A percentile compares a stretch with the other conserved stretches of the same genome.
Evolutionary conservation across 2,329 filamentous ascomycete species (phyloP).

Genomic region (Chaetomiaceae sp.): DNA sequence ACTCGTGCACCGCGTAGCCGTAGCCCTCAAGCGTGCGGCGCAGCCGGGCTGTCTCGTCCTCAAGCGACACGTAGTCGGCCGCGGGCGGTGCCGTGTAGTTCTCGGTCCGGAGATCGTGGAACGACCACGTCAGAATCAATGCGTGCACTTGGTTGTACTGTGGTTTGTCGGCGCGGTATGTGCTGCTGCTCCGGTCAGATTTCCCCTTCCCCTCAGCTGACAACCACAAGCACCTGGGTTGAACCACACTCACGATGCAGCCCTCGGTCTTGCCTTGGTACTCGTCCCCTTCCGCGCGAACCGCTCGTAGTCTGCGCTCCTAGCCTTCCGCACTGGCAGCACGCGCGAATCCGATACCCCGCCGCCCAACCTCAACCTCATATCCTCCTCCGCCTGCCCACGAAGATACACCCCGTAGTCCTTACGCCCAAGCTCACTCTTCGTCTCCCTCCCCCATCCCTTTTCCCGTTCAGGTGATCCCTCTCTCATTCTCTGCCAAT

Average conservation of each 20-base stretch:
- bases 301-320: conserved; percentile 14
- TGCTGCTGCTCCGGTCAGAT: conserved; percentile 5
- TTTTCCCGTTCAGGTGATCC: conserved; percentile 1
- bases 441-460: not conserved
- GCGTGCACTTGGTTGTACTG: conserved; percentile 22
- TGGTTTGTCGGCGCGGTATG: conserved; percentile 6
- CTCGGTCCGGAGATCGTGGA: conserved; percentile 22
- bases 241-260: conserved; percentile 16
- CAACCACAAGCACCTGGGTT: no score
- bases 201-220: not conserved
- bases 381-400: no score
- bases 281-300: not conserved
- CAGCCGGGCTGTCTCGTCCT: conserved; percentile 23
- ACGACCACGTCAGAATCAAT: conserved; percentile 24
- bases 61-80: conserved; percentile 22
- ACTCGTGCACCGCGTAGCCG: conserved; percentile 23
- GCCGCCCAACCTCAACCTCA: conserved; percentile 8
- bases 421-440: conserved; percentile 10
- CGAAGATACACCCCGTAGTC: no score
- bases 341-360: conserved; percentile 6
- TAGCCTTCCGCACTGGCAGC: conserved; percentile 1
- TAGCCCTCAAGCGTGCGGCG: conserved; percentile 19
- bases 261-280: conserved; percentile 1
- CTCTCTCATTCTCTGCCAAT: conserved; percentile 4
- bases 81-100: conserved; percentile 21